These are phyloP conservation scores for Leishmania gerbilli DNA, from an alignment of 208 protist genomes.

Conservation along the genomic window DNA sequence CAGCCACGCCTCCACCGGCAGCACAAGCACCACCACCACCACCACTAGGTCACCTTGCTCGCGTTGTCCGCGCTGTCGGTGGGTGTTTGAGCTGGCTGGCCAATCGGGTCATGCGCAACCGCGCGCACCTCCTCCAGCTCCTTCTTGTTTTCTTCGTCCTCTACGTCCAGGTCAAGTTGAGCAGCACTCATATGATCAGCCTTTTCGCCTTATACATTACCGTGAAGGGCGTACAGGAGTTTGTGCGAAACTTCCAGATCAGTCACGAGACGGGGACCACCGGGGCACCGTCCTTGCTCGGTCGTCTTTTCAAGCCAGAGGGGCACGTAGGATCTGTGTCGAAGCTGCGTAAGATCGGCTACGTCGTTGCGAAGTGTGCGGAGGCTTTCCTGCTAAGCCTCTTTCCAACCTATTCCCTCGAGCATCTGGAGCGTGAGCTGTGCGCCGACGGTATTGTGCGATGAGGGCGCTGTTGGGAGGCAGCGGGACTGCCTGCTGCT, in stretches of 20 bases:
- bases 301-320: conserved; percentile 23
- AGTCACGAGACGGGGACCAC: conserved; percentile 17
- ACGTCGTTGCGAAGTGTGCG: conserved; percentile 58
- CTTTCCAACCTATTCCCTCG: conserved; percentile 68
- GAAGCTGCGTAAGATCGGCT: conserved; percentile 31
- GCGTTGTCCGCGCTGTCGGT: neutral
- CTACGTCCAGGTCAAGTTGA: conserved; percentile 4
- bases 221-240: neutral
- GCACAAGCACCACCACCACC: neutral
- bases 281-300: conserved; percentile 15
- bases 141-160: conserved; percentile 2
- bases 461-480: neutral
- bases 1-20: neutral
- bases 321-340: conserved; percentile 25
- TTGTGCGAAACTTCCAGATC: conserved; percentile 15
- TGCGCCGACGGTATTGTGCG: conserved; percentile 60
- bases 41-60: neutral
- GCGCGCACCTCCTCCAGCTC: conserved; percentile 3
- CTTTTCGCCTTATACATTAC: conserved; percentile 1
- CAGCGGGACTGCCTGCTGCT: neutral
- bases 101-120: neutral
- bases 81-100: neutral
- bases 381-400: conserved; percentile 72
- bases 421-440: conserved; percentile 64
- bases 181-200: neutral